phyloP scores from a whole-genome alignment of 2,329 filamentous ascomycete genomes.

The Pyricularia sp. region DNA sequence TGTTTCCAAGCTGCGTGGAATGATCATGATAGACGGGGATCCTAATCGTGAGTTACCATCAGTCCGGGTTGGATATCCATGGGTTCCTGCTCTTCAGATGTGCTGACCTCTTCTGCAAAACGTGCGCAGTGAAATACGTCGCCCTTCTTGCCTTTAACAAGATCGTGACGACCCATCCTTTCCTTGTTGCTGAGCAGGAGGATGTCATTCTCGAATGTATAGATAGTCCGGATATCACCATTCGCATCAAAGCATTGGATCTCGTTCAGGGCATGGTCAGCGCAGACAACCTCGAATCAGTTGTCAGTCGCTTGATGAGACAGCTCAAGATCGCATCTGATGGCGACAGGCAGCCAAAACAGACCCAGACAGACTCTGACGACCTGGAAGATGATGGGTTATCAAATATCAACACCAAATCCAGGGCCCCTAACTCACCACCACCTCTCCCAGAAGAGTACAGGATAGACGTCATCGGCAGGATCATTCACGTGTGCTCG shows the following conservation, averaged over 20 bases:
- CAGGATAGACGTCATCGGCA: slow-evolving; percentile 68
- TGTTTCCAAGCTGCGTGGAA: slow-evolving; percentile 84
- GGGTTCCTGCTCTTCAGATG: neutral
- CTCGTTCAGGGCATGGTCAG: slow-evolving; percentile 92
- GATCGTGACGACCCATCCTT: slow-evolving; percentile 81
- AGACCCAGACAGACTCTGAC: slow-evolving; percentile 13
- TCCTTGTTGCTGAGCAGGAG: slow-evolving; percentile 83
- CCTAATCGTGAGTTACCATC: slow-evolving; percentile 63
- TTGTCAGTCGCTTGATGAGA: slow-evolving; percentile 79
- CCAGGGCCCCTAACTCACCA: slow-evolving; percentile 27
- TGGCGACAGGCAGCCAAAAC: neutral
- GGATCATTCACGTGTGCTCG: slow-evolving; percentile 83
- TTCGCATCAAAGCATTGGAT: slow-evolving; percentile 84
- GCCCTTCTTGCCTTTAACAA: slow-evolving; percentile 91
- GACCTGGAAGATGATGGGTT: slow-evolving; percentile 41
- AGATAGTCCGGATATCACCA: slow-evolving; percentile 91
- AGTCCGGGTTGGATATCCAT: neutral
- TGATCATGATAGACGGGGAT: slow-evolving; percentile 89
- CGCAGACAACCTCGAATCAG: slow-evolving; percentile 70
- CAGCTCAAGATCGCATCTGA: slow-evolving; percentile 65
- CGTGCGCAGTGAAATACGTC: slow-evolving; percentile 84
- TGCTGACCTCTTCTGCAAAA: slow-evolving; percentile 1
- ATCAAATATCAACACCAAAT: slow-evolving; percentile 10
- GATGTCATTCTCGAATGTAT: slow-evolving; percentile 96
- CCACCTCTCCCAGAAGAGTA: slow-evolving; percentile 78